Evolutionary conservation across 495 filamentous ascomycete genomes (phyloP), one percentile per base, ranked within the genome.

Genomic region (Hyaloscypha bicolor): DNA sequence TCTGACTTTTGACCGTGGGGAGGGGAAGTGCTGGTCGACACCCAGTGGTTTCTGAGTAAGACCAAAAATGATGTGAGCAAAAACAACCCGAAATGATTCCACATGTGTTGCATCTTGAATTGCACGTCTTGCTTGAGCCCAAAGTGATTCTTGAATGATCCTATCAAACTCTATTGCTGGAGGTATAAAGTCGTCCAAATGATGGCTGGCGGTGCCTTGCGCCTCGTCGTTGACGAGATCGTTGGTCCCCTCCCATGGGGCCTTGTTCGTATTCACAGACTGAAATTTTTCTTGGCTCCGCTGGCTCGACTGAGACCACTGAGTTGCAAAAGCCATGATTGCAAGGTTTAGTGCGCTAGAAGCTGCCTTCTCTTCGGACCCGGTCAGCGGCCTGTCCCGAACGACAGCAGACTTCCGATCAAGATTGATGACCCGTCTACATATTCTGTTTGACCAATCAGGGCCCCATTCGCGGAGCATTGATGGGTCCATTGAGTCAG

Each of bases 61-160:
- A 35, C 78, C 78, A 69, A 82, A 82, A 8, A 84, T 76, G 9
- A 84, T 78, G 19, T 79, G 75, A 22, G 82, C 82, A 59, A 81
- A 81, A 1, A 78, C 72, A 30, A 83, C 70, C 29, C 80, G 73
- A 57, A 81, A 82, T 3, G 81, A 84, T n/a, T 78, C 75, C 5
- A 81, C 75, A 2, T 69, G 73, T 0, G 72, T 66, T 8, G 76
- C 74, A 52, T 75, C 67, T 57, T 79, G 70, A 33, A 84, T 64
- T 6, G 77, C 78, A 12, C 73, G 68, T 0, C 72, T 67, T n/a
- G 81, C 81, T 68, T 82, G 73, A 35, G 79, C 73, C 82, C 82
- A 84, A n/a, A 79, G 65, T 12, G 73, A 72, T 62, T 75, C 73
- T 65, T 80, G 78, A 33, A 82, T 74, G 0, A 66, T 60, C 42